A percentile compares a stretch with the other conserved stretches of the same genome.
These are phyloP conservation scores for Saccharomycopsis fermentans DNA, from an alignment of 805 yeast species.

Conservation along the genomic window DNA sequence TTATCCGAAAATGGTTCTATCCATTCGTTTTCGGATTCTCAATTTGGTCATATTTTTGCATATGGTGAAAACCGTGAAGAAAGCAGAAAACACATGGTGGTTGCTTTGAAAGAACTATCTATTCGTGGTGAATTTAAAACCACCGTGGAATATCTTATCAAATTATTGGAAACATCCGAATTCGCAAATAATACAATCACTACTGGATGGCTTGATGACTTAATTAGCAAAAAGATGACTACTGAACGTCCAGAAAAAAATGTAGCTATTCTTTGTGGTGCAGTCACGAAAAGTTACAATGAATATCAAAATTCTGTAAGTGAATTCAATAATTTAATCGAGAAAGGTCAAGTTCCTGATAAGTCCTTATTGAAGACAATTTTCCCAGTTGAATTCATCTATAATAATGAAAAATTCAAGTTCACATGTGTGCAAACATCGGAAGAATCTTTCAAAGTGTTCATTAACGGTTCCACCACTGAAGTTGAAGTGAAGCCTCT, in stretches of 20 bases:
- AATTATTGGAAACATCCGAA: conserved; percentile 90
- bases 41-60: conserved; percentile 97
- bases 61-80: conserved; percentile 98
- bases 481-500: conserved; percentile 81
- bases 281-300: conserved; percentile 88
- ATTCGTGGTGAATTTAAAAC: conserved; percentile 98
- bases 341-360: conserved; percentile 91
- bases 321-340: conserved; percentile 67
- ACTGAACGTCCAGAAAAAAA: conserved; percentile 94
- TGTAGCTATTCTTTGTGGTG: conserved; percentile 93
- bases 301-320: conserved; percentile 59
- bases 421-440: conserved; percentile 95
- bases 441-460: conserved; percentile 72
- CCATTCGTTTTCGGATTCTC: conserved; percentile 96
- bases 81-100: conserved; percentile 97
- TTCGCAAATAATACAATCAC: conserved; percentile 95
- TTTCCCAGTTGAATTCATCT: conserved; percentile 89
- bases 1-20: conserved; percentile 94
- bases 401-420: conserved; percentile 86
- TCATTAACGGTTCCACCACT: conserved; percentile 86
- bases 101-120: conserved; percentile 90
- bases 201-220: conserved; percentile 98
- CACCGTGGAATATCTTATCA: conserved; percentile 93
- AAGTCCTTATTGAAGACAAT: conserved; percentile 74
- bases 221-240: conserved; percentile 85